These are phyloP conservation scores for Streptanthus diversifolius DNA, from an alignment of 345 rosid species.

Conservation along the genomic window DNA sequence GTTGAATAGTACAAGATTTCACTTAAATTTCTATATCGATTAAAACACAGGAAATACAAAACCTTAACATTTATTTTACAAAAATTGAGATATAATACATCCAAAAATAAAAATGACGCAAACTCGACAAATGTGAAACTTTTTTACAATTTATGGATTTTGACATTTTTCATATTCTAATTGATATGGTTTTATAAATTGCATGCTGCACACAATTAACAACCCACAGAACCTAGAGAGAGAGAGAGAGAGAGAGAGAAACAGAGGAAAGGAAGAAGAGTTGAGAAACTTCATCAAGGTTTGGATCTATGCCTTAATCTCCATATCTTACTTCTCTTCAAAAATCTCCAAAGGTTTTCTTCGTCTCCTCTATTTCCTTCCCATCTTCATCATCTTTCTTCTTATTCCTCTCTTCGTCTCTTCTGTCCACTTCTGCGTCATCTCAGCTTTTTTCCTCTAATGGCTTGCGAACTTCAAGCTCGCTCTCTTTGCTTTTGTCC, in stretches of 20 bases:
- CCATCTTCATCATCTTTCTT: constrained; percentile 43
- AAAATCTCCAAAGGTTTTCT: constrained; percentile 41
- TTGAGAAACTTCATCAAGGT: constrained; percentile 41
- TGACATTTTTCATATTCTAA: not conserved
- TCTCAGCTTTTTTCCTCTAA: constrained; percentile 43
- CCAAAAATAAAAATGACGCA: not conserved
- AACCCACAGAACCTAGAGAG: constrained; percentile 4
- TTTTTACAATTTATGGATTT: not conserved
- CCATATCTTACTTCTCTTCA: constrained; percentile 45
- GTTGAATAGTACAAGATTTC: not conserved
- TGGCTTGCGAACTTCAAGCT: constrained; percentile 73
- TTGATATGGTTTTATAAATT: not conserved
- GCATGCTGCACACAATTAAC: not conserved
- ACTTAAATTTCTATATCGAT: not conserved
- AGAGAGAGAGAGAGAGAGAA: not conserved
- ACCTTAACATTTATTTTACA: not conserved
- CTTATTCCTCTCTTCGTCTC: constrained; percentile 48
- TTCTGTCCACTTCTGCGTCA: constrained; percentile 35
- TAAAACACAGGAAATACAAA: not conserved
- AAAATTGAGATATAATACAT: not conserved
- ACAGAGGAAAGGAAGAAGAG: constrained; percentile 21
- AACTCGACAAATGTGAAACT: not conserved
- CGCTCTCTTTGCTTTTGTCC: constrained; percentile 44
- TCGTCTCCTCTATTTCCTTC: constrained; percentile 53
- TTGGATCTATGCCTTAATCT: constrained; percentile 41